A percentile compares a stretch with the other conserved stretches of the same genome.
phyloP scores from a whole-genome alignment of 192 early-diverging fungal species.

The Mortierella claussenii region DNA sequence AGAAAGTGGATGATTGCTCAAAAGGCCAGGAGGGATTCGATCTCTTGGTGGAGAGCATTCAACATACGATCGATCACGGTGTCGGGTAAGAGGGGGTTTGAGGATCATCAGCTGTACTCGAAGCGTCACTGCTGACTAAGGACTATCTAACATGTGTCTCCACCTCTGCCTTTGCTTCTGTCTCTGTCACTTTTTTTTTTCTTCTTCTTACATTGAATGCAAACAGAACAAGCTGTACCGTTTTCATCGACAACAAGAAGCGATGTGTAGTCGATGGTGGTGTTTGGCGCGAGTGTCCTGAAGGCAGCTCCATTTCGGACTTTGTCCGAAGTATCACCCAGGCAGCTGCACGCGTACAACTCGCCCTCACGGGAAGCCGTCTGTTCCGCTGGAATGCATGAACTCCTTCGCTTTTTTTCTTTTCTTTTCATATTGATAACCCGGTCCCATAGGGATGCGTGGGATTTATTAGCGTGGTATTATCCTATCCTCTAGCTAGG shows the following conservation, averaged over 20 bases:
- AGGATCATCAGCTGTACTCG: too few species aligned
- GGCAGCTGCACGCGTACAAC: constrained; percentile 8
- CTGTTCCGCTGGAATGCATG: constrained; percentile 1
- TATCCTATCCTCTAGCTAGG: too few species aligned
- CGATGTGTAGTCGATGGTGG: constrained; percentile 73
- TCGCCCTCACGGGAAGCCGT: not conserved
- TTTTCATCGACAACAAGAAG: constrained; percentile 66
- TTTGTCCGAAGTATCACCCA: constrained; percentile 54
- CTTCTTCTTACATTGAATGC: not conserved
- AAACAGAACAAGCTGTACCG: constrained; percentile 64
- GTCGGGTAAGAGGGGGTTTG: constrained; percentile 39
- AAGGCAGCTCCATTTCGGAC: constrained; percentile 37
- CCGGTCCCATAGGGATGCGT: too few species aligned
- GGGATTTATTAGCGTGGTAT: too few species aligned
- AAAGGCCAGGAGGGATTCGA: constrained; percentile 26
- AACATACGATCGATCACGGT: constrained; percentile 57
- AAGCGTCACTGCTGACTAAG: not conserved
- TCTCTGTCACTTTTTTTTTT: not conserved
- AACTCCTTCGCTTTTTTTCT: not conserved
- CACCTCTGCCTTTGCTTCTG: not conserved
- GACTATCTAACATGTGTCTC: not conserved
- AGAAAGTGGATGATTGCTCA: constrained; percentile 13
- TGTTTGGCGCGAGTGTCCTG: constrained; percentile 53
- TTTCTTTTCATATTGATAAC: not conserved
- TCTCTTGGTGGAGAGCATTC: constrained; percentile 59